phyloP scores from a whole-genome alignment of 2,329 filamentous ascomycete species.

The Colletotrichum sp. region DNA sequence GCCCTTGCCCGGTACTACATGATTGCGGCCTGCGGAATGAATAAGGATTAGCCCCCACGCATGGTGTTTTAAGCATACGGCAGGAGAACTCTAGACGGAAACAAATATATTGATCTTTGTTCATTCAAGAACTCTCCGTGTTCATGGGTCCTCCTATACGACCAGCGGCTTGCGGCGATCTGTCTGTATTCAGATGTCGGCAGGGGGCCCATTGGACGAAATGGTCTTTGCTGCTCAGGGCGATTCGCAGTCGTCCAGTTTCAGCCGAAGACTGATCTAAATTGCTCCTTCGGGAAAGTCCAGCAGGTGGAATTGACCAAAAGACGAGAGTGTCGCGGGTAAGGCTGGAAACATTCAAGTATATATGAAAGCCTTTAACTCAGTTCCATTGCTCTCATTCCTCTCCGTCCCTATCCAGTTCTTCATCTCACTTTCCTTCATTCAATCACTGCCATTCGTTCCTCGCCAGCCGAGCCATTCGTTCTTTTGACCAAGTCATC shows the following conservation, averaged over 20 bases:
- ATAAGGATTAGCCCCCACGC: neutral
- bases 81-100: neutral
- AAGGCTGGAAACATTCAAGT: neutral
- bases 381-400: neutral
- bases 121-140: neutral
- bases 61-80: neutral
- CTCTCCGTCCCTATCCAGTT: neutral
- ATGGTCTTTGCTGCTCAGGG: neutral
- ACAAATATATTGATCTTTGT: neutral
- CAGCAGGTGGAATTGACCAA: neutral
- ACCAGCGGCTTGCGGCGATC: neutral
- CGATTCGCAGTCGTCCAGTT: neutral
- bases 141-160: neutral
- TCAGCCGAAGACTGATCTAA: neutral
- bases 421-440: neutral
- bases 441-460: neutral
- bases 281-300: neutral
- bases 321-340: rapidly evolving
- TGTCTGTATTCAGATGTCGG: neutral
- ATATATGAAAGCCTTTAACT: neutral
- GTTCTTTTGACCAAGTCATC: neutral
- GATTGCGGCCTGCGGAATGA: neutral
- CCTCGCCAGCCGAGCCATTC: neutral
- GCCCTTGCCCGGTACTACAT: neutral
- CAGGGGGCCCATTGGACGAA: neutral